Percentiles rank a stretch among this genome's conserved stretches.
Evolutionary conservation across 2,329 filamentous ascomycete genomes (phyloP).

Genomic region (Sporothrix brasiliensis): DNA sequence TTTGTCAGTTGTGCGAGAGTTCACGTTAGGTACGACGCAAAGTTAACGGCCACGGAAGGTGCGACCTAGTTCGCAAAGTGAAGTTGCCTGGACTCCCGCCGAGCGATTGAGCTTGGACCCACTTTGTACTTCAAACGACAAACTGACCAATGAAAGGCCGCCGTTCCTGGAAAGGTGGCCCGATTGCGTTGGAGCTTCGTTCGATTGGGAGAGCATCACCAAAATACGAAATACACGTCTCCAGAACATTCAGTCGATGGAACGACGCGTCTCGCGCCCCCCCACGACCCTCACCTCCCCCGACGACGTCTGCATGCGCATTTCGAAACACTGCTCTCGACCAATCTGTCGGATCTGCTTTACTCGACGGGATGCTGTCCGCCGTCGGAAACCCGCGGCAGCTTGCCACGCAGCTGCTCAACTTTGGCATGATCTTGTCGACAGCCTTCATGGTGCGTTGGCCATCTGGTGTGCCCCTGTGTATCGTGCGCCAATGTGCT

Average conservation of each 20-base stretch:
- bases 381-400: constrained; percentile 76
- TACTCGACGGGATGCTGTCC: constrained; percentile 62
- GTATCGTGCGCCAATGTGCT: neutral
- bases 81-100: too few species aligned
- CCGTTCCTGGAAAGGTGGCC: constrained; percentile 25
- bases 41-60: neutral
- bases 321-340: neutral
- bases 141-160: constrained; percentile 2
- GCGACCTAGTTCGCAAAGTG: neutral
- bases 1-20: too few species aligned
- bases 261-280: constrained; percentile 8
- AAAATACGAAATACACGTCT: constrained; percentile 18
- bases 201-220: constrained; percentile 12
- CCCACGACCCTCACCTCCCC: neutral
- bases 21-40: neutral
- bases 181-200: neutral
- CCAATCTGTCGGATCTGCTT: neutral
- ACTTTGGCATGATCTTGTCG: constrained; percentile 86
- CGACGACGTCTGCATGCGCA: neutral
- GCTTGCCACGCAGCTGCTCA: constrained; percentile 77
- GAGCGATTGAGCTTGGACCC: neutral
- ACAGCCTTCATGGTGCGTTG: constrained; percentile 81
- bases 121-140: neutral
- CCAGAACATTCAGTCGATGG: constrained; percentile 11
- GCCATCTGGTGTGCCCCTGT: neutral